Conservation (phyloP, 306 rosid species). For the Fragaria ananassa region DNA sequence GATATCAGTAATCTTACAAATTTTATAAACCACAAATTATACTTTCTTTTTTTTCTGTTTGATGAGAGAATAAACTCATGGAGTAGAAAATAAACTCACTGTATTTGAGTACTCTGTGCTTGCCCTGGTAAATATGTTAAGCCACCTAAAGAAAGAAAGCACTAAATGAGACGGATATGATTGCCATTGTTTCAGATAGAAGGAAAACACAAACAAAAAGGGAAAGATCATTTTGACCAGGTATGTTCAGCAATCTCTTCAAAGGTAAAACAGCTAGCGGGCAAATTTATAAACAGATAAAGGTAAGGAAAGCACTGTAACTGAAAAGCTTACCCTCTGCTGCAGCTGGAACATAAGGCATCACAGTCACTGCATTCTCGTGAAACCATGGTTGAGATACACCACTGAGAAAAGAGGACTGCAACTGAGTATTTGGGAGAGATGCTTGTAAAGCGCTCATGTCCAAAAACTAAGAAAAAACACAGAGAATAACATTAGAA, state of each 20-base stretch:
- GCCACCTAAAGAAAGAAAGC: conserved; percentile 52
- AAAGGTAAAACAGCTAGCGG: conserved; percentile 10
- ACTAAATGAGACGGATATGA: not conserved
- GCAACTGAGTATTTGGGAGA: conserved; percentile 58
- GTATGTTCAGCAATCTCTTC: not conserved
- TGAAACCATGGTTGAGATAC: conserved; percentile 74
- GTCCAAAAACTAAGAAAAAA: conserved; percentile 56
- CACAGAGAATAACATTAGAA: conserved; percentile 10
- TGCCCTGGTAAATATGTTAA: conserved; percentile 60
- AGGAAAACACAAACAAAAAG: not conserved
- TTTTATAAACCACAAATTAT: not conserved
- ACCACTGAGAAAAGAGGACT: conserved; percentile 51
- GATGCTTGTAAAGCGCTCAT: conserved; percentile 69
- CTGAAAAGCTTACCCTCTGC: conserved; percentile 57
- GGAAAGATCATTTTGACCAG: too few relatives aligned
- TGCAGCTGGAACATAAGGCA: conserved; percentile 52
- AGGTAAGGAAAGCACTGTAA: not conserved
- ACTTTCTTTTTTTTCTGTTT: not conserved
- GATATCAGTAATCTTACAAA: not conserved
- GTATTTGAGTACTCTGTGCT: conserved; percentile 54
- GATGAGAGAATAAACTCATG: too few relatives aligned
- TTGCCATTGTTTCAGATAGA: not conserved
- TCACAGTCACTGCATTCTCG: conserved; percentile 38
- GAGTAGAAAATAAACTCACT: conserved; percentile 43
- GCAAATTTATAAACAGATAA: not conserved